Conservation (phyloP, 352 stramenopile species). For the Phytophthora sansomeana region DNA sequence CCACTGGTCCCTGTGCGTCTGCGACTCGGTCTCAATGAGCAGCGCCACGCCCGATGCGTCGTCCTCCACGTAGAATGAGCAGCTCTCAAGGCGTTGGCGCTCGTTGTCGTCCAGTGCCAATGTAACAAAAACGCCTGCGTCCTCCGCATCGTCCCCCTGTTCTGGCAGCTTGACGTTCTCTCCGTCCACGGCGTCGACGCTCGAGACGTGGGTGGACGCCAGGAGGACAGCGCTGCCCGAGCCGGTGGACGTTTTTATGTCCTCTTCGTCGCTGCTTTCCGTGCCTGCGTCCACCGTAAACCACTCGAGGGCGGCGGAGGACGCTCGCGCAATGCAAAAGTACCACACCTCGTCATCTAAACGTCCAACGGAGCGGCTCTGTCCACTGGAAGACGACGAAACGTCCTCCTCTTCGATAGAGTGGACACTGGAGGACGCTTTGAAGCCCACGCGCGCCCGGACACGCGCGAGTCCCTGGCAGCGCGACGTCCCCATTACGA, state of each 20-base stretch:
- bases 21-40: constrained; percentile 39
- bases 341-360: constrained; percentile 61
- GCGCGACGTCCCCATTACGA: constrained; percentile 25
- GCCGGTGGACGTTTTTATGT: constrained; percentile 6
- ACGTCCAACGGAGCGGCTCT: constrained; percentile 15
- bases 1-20: constrained; percentile 45
- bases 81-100: constrained; percentile 41
- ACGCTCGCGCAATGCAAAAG: constrained; percentile 43
- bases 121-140: constrained; percentile 10
- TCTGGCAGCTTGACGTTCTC: constrained; percentile 39
- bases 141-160: constrained; percentile 6
- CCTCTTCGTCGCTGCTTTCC: constrained; percentile 41
- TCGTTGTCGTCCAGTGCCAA: constrained; percentile 29
- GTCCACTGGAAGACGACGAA: constrained; percentile 3
- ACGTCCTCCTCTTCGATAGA: constrained; percentile 17
- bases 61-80: constrained; percentile 62
- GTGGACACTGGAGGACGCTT: constrained; percentile 13
- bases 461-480: constrained; percentile 57
- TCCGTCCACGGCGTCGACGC: constrained; percentile 52
- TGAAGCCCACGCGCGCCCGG: constrained; percentile 42
- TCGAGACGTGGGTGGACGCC: constrained; percentile 43
- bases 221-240: constrained; percentile 37
- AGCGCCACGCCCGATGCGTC: constrained; percentile 18
- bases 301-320: constrained; percentile 44
- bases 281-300: constrained; percentile 46